These are phyloP conservation scores for Ichthyophthirius multifiliis DNA, from an alignment of 169 alveolate genomes.

Conservation along the genomic window DNA sequence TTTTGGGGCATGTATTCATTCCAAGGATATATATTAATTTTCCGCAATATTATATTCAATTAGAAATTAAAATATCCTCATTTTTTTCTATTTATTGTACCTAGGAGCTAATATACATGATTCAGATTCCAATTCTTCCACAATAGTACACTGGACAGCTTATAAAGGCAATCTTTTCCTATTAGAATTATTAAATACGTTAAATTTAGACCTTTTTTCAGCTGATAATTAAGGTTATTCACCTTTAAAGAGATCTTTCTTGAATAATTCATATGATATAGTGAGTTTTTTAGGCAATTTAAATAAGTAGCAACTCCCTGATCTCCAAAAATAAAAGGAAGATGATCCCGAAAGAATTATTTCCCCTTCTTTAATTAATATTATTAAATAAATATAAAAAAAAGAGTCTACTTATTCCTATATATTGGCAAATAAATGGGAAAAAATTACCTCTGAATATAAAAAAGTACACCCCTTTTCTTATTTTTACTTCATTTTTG, in stretches of 20 bases:
- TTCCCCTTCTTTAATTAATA: no score
- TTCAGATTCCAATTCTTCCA: background rate
- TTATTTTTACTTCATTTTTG: background rate
- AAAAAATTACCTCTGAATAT: no score
- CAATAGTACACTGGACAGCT: background rate
- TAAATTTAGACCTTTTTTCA: background rate
- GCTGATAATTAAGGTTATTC: background rate
- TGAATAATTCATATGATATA: background rate
- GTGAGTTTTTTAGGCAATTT: background rate
- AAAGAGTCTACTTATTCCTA: no score
- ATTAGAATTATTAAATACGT: background rate
- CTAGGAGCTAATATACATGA: constrained; percentile 6
- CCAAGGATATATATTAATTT: background rate
- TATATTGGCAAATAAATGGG: no score
- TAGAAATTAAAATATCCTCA: background rate
- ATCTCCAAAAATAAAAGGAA: background rate
- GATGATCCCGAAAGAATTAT: background rate
- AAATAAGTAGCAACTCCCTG: background rate
- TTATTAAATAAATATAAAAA: no score
- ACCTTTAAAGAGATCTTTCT: background rate
- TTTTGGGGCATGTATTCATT: background rate
- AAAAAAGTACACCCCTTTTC: background rate
- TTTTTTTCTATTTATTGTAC: background rate
- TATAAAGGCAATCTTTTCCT: background rate
- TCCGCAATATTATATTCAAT: background rate